Conservation (phyloP, 75 land plant genomes). For the Sequoiadendron giganteum region DNA sequence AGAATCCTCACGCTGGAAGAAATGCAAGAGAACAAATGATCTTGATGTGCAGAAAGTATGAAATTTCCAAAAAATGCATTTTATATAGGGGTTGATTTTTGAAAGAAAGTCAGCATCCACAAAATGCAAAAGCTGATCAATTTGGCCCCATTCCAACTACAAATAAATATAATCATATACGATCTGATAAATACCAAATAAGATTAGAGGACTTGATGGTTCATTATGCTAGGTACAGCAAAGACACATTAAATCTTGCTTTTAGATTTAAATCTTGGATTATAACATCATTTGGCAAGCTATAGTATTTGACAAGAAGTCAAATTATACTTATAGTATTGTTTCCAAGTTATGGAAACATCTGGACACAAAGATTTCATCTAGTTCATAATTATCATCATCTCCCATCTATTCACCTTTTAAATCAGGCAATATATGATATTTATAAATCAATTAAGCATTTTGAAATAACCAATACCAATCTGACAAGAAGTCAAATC, state of each 20-base stretch:
- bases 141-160: background rate
- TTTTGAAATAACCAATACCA: conserved; percentile 34
- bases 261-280: background rate
- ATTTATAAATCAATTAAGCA: background rate
- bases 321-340: background rate
- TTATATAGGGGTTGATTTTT: background rate
- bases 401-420: background rate
- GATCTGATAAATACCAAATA: background rate
- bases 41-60: no score
- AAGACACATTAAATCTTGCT: background rate
- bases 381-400: background rate
- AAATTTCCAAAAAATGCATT: background rate
- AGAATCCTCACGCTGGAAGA: no score
- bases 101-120: background rate
- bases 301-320: background rate
- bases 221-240: background rate
- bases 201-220: background rate
- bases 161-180: background rate
- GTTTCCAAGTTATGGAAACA: background rate
- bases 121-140: background rate
- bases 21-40: no score
- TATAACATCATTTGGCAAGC: background rate
- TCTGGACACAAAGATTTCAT: background rate
- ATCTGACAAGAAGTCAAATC: background rate
- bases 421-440: background rate